Evolutionary conservation across 139 green algal genomes (phyloP).

Genomic region (Chlamydomonas urium): DNA sequence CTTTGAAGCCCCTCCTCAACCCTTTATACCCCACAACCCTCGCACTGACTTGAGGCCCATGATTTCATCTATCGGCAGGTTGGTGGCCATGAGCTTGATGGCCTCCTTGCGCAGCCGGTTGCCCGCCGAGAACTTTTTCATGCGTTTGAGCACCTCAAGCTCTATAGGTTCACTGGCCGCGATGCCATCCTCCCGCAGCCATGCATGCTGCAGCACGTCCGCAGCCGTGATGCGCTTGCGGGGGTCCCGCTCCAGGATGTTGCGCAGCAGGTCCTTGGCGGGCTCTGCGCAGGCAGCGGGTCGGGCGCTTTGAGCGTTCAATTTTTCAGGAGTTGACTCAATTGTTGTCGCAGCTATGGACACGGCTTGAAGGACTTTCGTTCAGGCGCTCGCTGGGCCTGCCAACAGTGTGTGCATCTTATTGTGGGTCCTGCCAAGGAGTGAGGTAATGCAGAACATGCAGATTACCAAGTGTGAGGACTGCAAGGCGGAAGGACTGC

Average conservation of each 20-base stretch:
- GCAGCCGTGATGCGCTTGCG: conserved; percentile 72
- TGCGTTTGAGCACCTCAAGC: conserved; percentile 74
- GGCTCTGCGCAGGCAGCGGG: conserved; percentile 31
- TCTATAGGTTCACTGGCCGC: conserved; percentile 57
- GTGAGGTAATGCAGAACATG: too few species aligned
- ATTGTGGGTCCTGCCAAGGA: too few species aligned
- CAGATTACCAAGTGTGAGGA: too few species aligned
- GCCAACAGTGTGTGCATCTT: too few species aligned
- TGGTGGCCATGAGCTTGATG: conserved; percentile 81
- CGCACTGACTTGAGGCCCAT: conserved; percentile 67
- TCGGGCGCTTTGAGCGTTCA: too few species aligned
- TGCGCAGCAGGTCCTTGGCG: conserved; percentile 77
- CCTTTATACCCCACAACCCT: too few species aligned
- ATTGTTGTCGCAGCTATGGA: too few species aligned
- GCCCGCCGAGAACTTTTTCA: conserved; percentile 87
- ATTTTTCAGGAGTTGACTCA: too few species aligned
- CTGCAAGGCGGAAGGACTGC: too few species aligned
- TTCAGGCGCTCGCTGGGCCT: too few species aligned
- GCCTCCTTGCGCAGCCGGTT: conserved; percentile 97
- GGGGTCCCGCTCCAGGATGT: conserved; percentile 82
- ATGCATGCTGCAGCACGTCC: conserved; percentile 86
- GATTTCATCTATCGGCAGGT: conserved; percentile 85
- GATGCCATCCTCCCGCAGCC: conserved; percentile 81
- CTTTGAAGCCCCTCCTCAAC: too few species aligned
- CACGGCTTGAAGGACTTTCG: too few species aligned